Conservation (phyloP, 2,329 filamentous ascomycete species). For the Nectriaceae sp. region DNA sequence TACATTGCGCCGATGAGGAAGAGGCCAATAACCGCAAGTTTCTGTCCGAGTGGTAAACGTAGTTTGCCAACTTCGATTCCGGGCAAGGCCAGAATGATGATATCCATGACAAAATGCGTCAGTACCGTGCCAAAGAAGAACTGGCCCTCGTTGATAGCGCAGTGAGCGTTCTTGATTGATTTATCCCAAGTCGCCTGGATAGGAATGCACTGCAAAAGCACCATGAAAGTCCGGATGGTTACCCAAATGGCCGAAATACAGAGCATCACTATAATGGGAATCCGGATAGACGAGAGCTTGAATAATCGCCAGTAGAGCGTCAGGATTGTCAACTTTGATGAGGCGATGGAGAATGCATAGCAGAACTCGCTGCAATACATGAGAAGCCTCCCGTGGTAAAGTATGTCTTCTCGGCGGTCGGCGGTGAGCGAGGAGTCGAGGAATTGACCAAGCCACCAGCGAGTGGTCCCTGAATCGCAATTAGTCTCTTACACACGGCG, state of each 20-base stretch:
- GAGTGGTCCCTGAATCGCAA: constrained; percentile 11
- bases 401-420: background rate
- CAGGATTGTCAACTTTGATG: constrained; percentile 30
- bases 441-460: constrained; percentile 15
- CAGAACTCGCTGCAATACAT: constrained; percentile 17
- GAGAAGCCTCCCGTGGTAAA: constrained; percentile 14
- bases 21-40: constrained; percentile 28
- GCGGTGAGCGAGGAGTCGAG: constrained; percentile 7
- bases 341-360: constrained; percentile 30
- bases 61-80: constrained; percentile 34
- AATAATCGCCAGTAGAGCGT: constrained; percentile 35
- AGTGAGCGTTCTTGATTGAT: constrained; percentile 24
- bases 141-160: constrained; percentile 30
- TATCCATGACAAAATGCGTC: constrained; percentile 33
- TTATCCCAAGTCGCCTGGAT: constrained; percentile 35
- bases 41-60: constrained; percentile 29
- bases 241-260: constrained; percentile 26
- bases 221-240: constrained; percentile 31
- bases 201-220: constrained; percentile 36
- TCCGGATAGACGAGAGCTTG: constrained; percentile 24
- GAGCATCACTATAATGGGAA: constrained; percentile 26
- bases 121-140: constrained; percentile 36
- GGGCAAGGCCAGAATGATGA: constrained; percentile 33
- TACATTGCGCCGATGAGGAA: constrained; percentile 26
- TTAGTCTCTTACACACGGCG: constrained; percentile 1